These are phyloP conservation scores for Tuber calosporum DNA, from an alignment of 495 filamentous ascomycete species.

Conservation along the genomic window DNA sequence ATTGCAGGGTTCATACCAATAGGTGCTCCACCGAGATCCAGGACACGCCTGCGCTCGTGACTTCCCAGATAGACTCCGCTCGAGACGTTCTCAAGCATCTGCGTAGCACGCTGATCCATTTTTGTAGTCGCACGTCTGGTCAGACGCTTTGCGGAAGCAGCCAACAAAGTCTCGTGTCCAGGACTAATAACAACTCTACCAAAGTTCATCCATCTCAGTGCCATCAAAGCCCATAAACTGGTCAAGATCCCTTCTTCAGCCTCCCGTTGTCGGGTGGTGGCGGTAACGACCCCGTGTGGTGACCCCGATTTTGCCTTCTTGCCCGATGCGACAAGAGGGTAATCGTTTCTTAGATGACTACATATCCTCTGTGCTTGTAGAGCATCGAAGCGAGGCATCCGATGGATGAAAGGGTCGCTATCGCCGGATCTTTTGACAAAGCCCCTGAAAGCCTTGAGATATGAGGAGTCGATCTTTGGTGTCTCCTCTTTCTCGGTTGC, in stretches of 20 bases:
- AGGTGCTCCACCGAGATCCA: conserved; percentile 70
- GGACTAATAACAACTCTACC: conserved; percentile 74
- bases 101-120: conserved; percentile 32
- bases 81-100: conserved; percentile 36
- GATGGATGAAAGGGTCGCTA: conserved; percentile 73
- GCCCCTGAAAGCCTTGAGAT: conserved; percentile 80
- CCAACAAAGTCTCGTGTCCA: conserved; percentile 49
- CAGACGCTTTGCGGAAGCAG: conserved; percentile 46
- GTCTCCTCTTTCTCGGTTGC: conserved; percentile 29
- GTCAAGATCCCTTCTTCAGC: conserved; percentile 41
- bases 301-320: conserved; percentile 20
- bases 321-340: conserved; percentile 19
- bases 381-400: conserved; percentile 78
- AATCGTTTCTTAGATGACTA: conserved; percentile 39
- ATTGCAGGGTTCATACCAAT: conserved; percentile 33
- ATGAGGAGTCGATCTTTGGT: conserved; percentile 62
- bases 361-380: conserved; percentile 69
- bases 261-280: conserved; percentile 25
- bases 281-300: conserved; percentile 16
- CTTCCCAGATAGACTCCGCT: conserved; percentile 19
- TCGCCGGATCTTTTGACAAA: conserved; percentile 53
- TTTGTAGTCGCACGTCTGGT: conserved; percentile 35
- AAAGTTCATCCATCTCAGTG: conserved; percentile 40
- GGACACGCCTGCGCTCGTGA: conserved; percentile 55
- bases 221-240: conserved; percentile 41